These are phyloP conservation scores for Podaxis carcinomalis DNA, from an alignment of 768 basidiomycete genomes.

Conservation along the genomic window DNA sequence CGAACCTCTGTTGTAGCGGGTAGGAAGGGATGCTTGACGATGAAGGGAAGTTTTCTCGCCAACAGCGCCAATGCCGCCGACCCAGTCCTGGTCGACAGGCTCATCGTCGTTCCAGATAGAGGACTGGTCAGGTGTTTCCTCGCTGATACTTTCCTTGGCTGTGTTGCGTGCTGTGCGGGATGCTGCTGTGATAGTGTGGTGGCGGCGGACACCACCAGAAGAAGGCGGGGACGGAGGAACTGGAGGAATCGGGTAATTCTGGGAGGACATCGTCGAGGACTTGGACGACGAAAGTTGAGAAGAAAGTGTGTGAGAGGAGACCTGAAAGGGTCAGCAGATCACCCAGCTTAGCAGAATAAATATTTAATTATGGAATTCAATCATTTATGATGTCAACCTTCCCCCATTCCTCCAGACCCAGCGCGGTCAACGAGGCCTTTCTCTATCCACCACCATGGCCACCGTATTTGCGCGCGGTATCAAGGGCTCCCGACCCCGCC, in stretches of 20 bases:
- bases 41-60: constrained; percentile 80
- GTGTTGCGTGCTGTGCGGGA: constrained; percentile 59
- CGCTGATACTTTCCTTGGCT: constrained; percentile 62
- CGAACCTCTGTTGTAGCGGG: constrained; percentile 72
- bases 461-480: constrained; percentile 12
- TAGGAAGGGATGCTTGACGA: constrained; percentile 77
- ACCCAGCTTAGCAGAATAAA: constrained; percentile 2
- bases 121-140: constrained; percentile 54
- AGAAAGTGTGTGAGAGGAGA: constrained; percentile 11
- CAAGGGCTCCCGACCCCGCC: constrained; percentile 13
- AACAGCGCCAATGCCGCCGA: constrained; percentile 75
- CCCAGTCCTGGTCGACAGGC: constrained; percentile 76
- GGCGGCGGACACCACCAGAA: constrained; percentile 60
- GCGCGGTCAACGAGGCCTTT: constrained; percentile 5
- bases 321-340: constrained; percentile 18
- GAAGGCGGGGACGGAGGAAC: constrained; percentile 37
- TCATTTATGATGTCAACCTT: not conserved
- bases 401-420: not conserved
- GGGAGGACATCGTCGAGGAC: constrained; percentile 28
- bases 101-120: constrained; percentile 72
- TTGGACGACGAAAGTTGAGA: constrained; percentile 12
- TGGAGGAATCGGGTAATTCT: constrained; percentile 34
- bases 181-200: constrained; percentile 79
- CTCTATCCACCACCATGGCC: constrained; percentile 20
- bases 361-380: constrained; percentile 3